Base-by-base conservation (phyloP, 306 rosid genomes). In the Quercus alba region DNA sequence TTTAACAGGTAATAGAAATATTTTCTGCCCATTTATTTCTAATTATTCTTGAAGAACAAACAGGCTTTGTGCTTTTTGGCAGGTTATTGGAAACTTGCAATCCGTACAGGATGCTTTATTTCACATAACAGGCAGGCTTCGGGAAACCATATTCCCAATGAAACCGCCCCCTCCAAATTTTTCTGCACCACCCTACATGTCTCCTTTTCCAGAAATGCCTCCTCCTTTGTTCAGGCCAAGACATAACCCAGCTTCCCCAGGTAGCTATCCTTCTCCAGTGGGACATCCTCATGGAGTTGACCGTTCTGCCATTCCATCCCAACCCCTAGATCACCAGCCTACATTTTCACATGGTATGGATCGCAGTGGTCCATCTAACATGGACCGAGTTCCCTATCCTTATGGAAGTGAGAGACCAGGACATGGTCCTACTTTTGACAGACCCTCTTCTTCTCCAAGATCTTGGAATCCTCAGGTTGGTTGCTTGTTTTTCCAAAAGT, bases 61-160 rank as follows among this genome's bases (percentile, higher is more conserved):
- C 17, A 54, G 31, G 35, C 57, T 38, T 49, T 78, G 56, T 80
- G 83, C 70, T 83, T 41, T 72, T 44, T 81, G 66, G 54, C 85
- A 93, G 98, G 93, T 93, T 76, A 85, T 81, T 63, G 98, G 98
- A 75, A 87, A 74, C 81, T 23, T 88, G 72, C 94, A 87, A 73
- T 88, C 89, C 74, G 98, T 93, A 52, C 98, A 90, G 86, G 98
- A 91, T 78, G 98, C 98, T 41, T 85, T 93, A 83, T 93, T 87
- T 90, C 98, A 91, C 73, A 87, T 93, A 83, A 93, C 97, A 70
- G 63, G 91, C 77, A 86, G 97, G 66, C 87, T 93, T 55, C 88
- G 98, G 69, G 98, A 93, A 85, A 87, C 92, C 75, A 88, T 91
- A 77, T 88, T 91, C 85, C 93, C 94, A 26, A 54, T 86, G 73